Conservation (phyloP, 208 protist species). For the Trypanosoma conorhini region DNA sequence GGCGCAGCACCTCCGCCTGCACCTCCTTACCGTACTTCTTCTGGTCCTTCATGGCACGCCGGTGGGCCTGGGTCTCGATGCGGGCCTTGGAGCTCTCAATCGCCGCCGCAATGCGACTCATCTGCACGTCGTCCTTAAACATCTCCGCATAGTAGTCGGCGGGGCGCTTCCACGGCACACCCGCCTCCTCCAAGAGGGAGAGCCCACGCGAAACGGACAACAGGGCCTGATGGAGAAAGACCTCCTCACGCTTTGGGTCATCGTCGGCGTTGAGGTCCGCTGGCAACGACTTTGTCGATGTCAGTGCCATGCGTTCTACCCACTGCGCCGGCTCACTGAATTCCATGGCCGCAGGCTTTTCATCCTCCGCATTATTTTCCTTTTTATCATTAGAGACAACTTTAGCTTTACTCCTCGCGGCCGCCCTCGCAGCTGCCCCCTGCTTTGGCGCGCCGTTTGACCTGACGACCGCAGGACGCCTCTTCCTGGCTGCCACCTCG, state of each 20-base stretch:
- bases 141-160: slow-evolving; percentile 97
- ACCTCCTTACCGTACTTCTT: slow-evolving; percentile 97
- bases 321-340: slow-evolving; percentile 88
- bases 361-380: background rate
- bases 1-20: slow-evolving; percentile 92
- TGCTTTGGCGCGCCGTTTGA: background rate
- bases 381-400: background rate
- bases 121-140: slow-evolving; percentile 96
- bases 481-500: slow-evolving; percentile 58
- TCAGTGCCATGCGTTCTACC: slow-evolving; percentile 92
- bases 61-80: slow-evolving; percentile 81
- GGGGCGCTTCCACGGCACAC: slow-evolving; percentile 88
- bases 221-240: slow-evolving; percentile 93
- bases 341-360: slow-evolving; percentile 48
- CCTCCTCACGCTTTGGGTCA: slow-evolving; percentile 91
- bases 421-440: background rate
- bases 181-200: slow-evolving; percentile 69
- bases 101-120: slow-evolving; percentile 90
- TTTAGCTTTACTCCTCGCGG: slow-evolving; percentile 15
- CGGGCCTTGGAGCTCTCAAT: slow-evolving; percentile 85
- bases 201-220: slow-evolving; percentile 77
- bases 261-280: slow-evolving; percentile 85
- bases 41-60: slow-evolving; percentile 91
- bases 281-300: slow-evolving; percentile 78
- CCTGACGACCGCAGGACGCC: slow-evolving; percentile 24